These are phyloP conservation scores for Dionaea muscipula DNA, from an alignment of 179 eudicot genomes.

Conservation along the genomic window DNA sequence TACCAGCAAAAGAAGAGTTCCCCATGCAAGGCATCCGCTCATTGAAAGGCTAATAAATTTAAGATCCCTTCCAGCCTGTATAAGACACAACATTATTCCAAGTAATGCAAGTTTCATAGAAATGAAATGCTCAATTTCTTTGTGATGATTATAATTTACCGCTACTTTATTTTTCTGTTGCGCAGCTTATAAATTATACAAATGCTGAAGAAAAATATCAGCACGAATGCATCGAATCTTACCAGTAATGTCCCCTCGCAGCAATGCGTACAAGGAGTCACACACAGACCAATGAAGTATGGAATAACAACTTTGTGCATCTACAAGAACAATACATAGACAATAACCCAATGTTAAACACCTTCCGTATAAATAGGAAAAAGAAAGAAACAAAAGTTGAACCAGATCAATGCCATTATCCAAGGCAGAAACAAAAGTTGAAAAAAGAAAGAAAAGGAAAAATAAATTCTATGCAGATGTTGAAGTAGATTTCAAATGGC, in stretches of 20 bases:
- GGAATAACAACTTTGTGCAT: constrained; percentile 47
- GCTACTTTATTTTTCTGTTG: no score
- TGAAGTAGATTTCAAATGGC: background rate
- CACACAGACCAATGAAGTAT: constrained; percentile 33
- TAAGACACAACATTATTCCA: background rate
- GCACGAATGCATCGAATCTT: constrained; percentile 12
- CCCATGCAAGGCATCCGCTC: constrained; percentile 54
- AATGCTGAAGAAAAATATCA: no score
- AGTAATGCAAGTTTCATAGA: background rate
- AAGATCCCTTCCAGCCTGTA: constrained; percentile 91
- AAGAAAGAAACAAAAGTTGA: background rate
- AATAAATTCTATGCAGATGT: background rate
- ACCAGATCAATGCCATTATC: background rate
- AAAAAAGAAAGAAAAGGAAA: background rate
- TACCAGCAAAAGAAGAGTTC: constrained; percentile 63
- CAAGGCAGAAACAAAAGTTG: background rate
- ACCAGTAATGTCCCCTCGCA: constrained; percentile 58
- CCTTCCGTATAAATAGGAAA: no score
- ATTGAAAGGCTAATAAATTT: constrained; percentile 64
- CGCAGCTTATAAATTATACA: no score
- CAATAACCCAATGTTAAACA: no score
- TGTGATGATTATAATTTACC: background rate
- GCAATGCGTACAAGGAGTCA: constrained; percentile 41
- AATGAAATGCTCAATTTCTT: background rate
- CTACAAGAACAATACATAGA: constrained; percentile 31